Base-by-base conservation (phyloP, 2,329 filamentous ascomycete species). In the Thelonectria rubi region DNA sequence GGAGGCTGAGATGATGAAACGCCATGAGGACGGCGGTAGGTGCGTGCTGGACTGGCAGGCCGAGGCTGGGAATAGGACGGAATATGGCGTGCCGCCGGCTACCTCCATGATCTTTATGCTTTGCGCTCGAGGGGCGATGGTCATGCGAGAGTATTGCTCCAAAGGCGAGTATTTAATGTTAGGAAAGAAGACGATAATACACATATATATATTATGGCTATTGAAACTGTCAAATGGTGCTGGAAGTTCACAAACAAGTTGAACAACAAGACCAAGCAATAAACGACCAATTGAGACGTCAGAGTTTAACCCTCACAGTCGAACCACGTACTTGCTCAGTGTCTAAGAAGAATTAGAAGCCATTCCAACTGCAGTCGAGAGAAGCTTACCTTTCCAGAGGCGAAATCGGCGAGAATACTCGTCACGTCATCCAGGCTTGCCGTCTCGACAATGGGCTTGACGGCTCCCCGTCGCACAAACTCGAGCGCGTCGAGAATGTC, bases 401-500 rank as follows among this genome's bases (percentile, higher is more conserved):
- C 47, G 5, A 49, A 49, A 3, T 49, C 26, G 10, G 17, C 24
- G 8, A 17, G 17, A 20, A 49, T 49, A 8, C 11, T 20, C 10
- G 26, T 30, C 34, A 42, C 11, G 34, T 65, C 65, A 7, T 60
- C 58, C n/a, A 65, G 59, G 1, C 56, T 15, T 0, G 62, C 64
- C 58, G 54, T 63, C n/a, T 61, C 59, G 5, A 67, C 42, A 43
- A 43, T 26, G 1, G 68, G 65, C 12, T 66, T 63, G 1, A 71
- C 69, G 5, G 18, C 34, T 0, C 69, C 58, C 37, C 66, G 46
- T 2, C 56, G 51, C 2, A 81, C 78, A 63, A 81, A 80, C 9
- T 78, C 76, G 1, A 81, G 67, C 1, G 79, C 79, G 58, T 81
- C 79, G 0, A 77, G 55, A 0, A 78, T 78, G 52, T 81, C 79